A percentile compares a stretch with the other conserved stretches of the same genome.
Conservation (phyloP, 2,329 filamentous ascomycete species). For the Curvularia spicifera region DNA sequence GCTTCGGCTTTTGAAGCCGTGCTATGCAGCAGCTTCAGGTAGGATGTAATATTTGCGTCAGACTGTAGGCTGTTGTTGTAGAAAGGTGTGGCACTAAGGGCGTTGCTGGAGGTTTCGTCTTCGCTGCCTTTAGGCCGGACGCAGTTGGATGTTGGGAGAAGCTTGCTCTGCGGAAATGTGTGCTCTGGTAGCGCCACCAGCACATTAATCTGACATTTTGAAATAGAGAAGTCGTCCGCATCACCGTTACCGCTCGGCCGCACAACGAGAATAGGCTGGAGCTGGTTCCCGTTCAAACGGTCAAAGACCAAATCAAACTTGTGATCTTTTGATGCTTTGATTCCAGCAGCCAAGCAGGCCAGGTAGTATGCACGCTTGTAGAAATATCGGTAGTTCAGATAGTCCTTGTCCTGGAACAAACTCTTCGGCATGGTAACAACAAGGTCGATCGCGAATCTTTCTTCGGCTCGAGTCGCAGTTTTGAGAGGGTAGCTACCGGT, state of each 20-base stretch:
- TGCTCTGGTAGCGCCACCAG: conserved; percentile 74
- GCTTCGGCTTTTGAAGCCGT: conserved; percentile 71
- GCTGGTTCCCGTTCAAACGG: conserved; percentile 72
- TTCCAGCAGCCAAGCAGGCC: conserved; percentile 75
- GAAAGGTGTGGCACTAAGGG: conserved; percentile 69
- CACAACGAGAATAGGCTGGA: conserved; percentile 72
- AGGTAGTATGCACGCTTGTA: conserved; percentile 93
- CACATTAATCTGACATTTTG: conserved; percentile 66
- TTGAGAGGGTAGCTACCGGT: conserved; percentile 84
- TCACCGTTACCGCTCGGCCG: conserved; percentile 42
- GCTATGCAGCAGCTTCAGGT: conserved; percentile 77
- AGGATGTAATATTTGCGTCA: conserved; percentile 74
- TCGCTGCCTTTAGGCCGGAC: conserved; percentile 63
- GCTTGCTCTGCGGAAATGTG: conserved; percentile 74
- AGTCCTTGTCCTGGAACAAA: conserved; percentile 93
- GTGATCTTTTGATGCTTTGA: conserved; percentile 65
- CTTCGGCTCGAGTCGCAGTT: conserved; percentile 71
- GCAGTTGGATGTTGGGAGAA: conserved; percentile 72
- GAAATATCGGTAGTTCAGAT: conserved; percentile 89
- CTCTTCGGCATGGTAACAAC: conserved; percentile 81
- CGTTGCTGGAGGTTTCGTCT: conserved; percentile 50
- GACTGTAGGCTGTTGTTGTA: conserved; percentile 88
- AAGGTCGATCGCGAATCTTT: conserved; percentile 73
- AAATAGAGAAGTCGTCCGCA: conserved; percentile 47
- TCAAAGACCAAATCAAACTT: conserved; percentile 68